Percentiles rank a stretch among this genome's conserved stretches.
These are phyloP conservation scores for Penicillium taxi DNA, from an alignment of 495 filamentous ascomycete species.

Conservation along the genomic window DNA sequence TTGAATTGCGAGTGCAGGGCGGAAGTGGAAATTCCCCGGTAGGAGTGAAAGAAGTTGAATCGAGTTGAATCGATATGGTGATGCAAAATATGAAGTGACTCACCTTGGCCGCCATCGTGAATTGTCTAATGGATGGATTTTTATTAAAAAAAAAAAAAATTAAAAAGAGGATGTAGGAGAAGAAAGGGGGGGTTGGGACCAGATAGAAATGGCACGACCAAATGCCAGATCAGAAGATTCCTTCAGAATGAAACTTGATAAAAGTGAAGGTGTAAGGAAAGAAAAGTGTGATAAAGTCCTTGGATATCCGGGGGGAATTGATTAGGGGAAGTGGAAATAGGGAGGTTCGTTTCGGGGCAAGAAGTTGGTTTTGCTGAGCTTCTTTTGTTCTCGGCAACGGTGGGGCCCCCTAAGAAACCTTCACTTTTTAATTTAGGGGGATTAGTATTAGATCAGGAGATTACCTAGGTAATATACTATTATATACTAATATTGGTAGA, in stretches of 20 bases:
- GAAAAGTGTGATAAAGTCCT: not conserved
- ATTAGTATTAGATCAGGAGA: too few species aligned
- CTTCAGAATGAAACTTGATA: not conserved
- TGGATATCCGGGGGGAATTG: not conserved
- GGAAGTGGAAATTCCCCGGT: not conserved
- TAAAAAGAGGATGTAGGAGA: constrained; percentile 3
- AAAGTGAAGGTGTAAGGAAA: not conserved
- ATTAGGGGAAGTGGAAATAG: not conserved
- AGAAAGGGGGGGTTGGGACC: constrained; percentile 5
- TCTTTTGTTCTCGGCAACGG: constrained; percentile 7
- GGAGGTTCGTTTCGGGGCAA: constrained; percentile 7
- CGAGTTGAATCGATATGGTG: not conserved
- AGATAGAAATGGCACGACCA: not conserved
- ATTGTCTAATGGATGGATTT: too few species aligned
- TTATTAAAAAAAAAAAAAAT: too few species aligned
- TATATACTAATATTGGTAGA: too few species aligned
- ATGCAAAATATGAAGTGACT: constrained; percentile 6
- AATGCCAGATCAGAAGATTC: not conserved
- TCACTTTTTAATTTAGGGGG: too few species aligned
- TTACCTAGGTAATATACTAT: too few species aligned
- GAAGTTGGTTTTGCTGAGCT: constrained; percentile 2
- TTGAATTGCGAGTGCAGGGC: not conserved
- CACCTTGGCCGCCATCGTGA: constrained; percentile 26
- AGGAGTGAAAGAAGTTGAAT: not conserved
- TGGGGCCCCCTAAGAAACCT: constrained; percentile 5